Conservation (phyloP, 345 rosid species). For the Populus tremula region DNA sequence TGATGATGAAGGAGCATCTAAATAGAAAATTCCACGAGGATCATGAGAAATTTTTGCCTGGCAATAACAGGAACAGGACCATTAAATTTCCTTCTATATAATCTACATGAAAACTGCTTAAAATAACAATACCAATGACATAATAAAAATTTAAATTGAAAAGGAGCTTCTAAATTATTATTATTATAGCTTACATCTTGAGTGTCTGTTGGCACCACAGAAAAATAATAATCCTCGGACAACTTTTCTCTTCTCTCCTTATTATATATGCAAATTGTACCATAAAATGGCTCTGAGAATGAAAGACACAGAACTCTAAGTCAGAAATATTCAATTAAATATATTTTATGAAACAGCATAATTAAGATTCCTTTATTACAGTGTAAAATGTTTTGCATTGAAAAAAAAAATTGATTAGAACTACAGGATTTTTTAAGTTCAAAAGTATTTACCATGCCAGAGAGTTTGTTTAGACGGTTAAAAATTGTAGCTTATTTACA, state of each 20-base stretch:
- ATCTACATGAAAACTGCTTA: not conserved
- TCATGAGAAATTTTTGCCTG: constrained; percentile 64
- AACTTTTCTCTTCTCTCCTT: constrained; percentile 92
- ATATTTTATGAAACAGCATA: not conserved
- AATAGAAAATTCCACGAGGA: constrained; percentile 77
- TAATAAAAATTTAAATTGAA: not conserved
- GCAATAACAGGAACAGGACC: constrained; percentile 18
- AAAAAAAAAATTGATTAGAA: too few species aligned
- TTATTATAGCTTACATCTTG: constrained; percentile 67
- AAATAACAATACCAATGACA: not conserved
- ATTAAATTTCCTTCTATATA: not conserved
- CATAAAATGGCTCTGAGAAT: constrained; percentile 84
- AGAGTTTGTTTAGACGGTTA: not conserved
- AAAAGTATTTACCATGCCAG: too few species aligned
- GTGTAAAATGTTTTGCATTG: not conserved
- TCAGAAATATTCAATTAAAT: constrained; percentile 21
- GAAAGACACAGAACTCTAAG: constrained; percentile 24
- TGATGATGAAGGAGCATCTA: constrained; percentile 92
- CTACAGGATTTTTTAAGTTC: not conserved
- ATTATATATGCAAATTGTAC: constrained; percentile 83
- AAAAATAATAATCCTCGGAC: constrained; percentile 90
- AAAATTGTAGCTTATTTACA: not conserved
- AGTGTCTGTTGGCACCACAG: constrained; percentile 59
- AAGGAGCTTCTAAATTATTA: not conserved
- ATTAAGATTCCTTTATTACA: not conserved